A percentile compares a stretch with the other conserved stretches of the same genome.
Evolutionary conservation across 345 rosid genomes (phyloP).

Genomic region (Triadica sebifera): DNA sequence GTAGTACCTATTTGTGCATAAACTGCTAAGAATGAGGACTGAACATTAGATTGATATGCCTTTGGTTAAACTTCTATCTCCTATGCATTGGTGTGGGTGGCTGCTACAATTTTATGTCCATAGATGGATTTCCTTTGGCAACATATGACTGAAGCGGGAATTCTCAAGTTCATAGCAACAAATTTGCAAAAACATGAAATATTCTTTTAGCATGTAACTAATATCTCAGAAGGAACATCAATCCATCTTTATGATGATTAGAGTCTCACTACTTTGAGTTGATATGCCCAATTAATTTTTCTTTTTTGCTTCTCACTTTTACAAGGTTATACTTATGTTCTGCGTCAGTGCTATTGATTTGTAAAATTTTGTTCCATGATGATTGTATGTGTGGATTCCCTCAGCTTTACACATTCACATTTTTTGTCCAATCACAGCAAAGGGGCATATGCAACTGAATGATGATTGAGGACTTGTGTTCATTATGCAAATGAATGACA

Average conservation of each 20-base stretch:
- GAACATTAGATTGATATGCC: not conserved
- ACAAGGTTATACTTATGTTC: not conserved
- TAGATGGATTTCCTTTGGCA: not conserved
- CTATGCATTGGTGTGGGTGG: not conserved
- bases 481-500: conserved; percentile 2
- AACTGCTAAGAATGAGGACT: not conserved
- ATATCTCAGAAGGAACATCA: not conserved
- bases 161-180: not conserved
- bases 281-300: too few species aligned
- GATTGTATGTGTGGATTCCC: not conserved
- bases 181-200: not conserved
- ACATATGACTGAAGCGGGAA: not conserved
- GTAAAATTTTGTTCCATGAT: not conserved
- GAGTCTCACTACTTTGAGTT: not conserved
- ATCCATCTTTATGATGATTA: not conserved
- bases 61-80: not conserved
- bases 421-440: conserved; percentile 5
- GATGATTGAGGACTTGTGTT: not conserved
- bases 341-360: conserved; percentile 1
- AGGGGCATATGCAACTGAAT: conserved; percentile 15
- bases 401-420: not conserved
- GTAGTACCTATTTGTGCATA: not conserved
- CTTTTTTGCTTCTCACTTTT: not conserved
- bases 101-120: not conserved
- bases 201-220: not conserved